phyloP scores from a whole-genome alignment of 768 basidiomycete species.

The Leccinum subtestaceum region DNA sequence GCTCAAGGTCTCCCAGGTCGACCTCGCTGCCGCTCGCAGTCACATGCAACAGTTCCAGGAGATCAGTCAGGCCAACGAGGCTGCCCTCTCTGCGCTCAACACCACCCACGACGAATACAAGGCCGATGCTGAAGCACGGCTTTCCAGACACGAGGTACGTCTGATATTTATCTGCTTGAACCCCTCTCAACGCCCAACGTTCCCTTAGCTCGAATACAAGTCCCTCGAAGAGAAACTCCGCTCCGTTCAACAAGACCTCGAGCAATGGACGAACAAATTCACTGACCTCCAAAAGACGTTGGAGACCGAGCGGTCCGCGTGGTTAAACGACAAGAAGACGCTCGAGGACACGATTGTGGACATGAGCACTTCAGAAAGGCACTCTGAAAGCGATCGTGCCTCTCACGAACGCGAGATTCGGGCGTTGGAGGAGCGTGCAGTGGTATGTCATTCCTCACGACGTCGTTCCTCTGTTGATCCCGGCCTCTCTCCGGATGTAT shows the following conservation, averaged over 20 bases:
- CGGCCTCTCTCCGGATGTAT: not conserved
- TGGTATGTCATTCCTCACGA: constrained; percentile 39
- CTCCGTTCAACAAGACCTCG: constrained; percentile 51
- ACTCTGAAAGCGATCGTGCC: constrained; percentile 58
- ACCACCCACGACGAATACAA: constrained; percentile 80
- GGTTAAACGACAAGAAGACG: constrained; percentile 75
- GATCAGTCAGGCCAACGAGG: constrained; percentile 80
- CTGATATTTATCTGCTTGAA: not conserved
- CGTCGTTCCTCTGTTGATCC: not conserved
- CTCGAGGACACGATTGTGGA: constrained; percentile 83
- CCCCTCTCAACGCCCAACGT: not conserved
- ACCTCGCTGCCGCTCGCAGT: constrained; percentile 63
- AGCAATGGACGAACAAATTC: constrained; percentile 46
- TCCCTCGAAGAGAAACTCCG: constrained; percentile 63
- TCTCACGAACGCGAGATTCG: constrained; percentile 66
- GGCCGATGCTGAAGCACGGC: constrained; percentile 58
- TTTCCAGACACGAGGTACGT: constrained; percentile 64
- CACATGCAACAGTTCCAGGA: constrained; percentile 85
- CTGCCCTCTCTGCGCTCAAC: constrained; percentile 67
- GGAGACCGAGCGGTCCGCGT: constrained; percentile 67
- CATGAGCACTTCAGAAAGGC: constrained; percentile 70
- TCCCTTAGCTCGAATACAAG: constrained; percentile 56
- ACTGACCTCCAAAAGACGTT: constrained; percentile 61
- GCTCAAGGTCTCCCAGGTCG: constrained; percentile 75
- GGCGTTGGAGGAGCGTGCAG: constrained; percentile 64